A percentile compares a stretch with the other conserved stretches of the same genome.
phyloP scores from a whole-genome alignment of 2,329 filamentous ascomycete genomes.

The Akanthomyces uredinophilus region DNA sequence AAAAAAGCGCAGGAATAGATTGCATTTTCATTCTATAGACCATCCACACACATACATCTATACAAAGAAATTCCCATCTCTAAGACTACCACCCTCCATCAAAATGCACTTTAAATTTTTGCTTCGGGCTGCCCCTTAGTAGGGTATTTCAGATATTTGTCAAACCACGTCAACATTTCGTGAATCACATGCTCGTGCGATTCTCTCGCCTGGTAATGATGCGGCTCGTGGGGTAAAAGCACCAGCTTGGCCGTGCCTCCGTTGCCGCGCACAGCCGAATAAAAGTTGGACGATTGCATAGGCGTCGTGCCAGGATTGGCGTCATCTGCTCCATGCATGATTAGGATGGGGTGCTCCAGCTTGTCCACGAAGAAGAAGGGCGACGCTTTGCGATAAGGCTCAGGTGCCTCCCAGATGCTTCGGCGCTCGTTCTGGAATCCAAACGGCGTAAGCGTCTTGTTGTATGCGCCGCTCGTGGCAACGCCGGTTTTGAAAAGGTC shows the following conservation, averaged over 20 bases:
- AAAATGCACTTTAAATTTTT: constrained; percentile 6
- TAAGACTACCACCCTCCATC: neutral
- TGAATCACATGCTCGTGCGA: constrained; percentile 5
- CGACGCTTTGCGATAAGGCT: constrained; percentile 8
- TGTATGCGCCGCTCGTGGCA: constrained; percentile 9
- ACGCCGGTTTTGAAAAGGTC: constrained; percentile 5
- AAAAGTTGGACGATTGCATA: constrained; percentile 8
- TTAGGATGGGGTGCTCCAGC: constrained; percentile 1
- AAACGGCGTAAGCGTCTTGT: constrained; percentile 13
- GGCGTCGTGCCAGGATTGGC: constrained; percentile 9
- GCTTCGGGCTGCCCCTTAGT: neutral
- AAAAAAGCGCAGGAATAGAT: constrained; percentile 30
- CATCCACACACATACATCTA: neutral
- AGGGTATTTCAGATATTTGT: constrained; percentile 5
- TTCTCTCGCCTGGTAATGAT: constrained; percentile 9
- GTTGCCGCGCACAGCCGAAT: constrained; percentile 8
- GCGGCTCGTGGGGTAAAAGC: constrained; percentile 8
- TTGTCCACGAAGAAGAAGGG: constrained; percentile 9
- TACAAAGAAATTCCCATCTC: neutral
- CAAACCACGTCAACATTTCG: constrained; percentile 9
- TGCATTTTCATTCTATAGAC: neutral
- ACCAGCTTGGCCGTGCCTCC: constrained; percentile 11
- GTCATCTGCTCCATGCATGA: constrained; percentile 5
- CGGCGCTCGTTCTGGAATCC: constrained; percentile 13
- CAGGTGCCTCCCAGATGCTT: constrained; percentile 8